Evolutionary conservation across 768 basidiomycete species (phyloP), one percentile per base, ranked within the genome.

Genomic region (Serendipita indica): DNA sequence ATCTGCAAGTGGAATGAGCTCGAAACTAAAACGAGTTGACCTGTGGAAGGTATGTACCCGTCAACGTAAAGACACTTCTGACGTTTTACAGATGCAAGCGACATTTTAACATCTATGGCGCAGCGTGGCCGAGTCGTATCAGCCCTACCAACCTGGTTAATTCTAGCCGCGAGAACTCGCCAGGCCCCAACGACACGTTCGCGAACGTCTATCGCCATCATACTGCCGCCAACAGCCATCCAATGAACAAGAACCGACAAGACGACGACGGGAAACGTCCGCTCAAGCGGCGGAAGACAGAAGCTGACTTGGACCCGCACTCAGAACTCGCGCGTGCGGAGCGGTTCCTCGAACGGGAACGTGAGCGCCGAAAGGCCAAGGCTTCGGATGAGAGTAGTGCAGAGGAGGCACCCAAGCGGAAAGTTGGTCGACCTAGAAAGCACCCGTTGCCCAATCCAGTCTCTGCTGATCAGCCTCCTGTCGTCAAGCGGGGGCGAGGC

Each of bases 91-190:
- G 86, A 60, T 89, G 87, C 67, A 75, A 89, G 69, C 83, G 87
- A 18, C 87, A 89, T 68, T 78, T 74, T 64, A 86, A 83, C 10
- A 89, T 89, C 60, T 89, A 89, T 69, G 76, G 75, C 1, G 73
- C 76, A 58, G 69, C 77, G 2, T 89, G 87, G 87, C 87, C 87
- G 20, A 72, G 74, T 52, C 83, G 87, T 58, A 65, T 79, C 14
- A 22, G 14, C 49, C n/a, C 7, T 18, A 54, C 49, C n/a, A 16
- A 3, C 10, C 22, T 54, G n/a, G 49, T 18, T 54, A n/a, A 25
- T 25, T 54, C 49, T 10, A 54, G 49, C 30, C 49, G 49, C n/a
- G 49, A 54, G 22, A 28, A 28, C 49, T 54, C 49, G 7, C 49
- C 49, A n/a, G n/a, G n/a, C 20, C 22, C 49, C 10, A 22, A 4